These are phyloP conservation scores for Phytopythium delawarense DNA, from an alignment of 352 stramenopile species.

Conservation along the genomic window DNA sequence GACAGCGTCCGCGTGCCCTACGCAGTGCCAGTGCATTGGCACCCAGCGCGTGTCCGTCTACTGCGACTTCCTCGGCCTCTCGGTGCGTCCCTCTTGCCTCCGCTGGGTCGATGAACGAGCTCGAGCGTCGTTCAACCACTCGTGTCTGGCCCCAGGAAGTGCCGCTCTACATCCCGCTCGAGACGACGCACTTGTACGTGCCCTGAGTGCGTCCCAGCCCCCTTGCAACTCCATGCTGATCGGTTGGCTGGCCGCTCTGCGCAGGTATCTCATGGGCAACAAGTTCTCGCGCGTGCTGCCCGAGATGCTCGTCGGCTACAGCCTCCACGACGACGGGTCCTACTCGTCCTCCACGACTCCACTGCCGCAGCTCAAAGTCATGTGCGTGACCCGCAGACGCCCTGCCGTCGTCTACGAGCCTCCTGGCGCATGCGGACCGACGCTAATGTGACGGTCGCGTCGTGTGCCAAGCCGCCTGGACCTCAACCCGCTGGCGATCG, in stretches of 20 bases:
- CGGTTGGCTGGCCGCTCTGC: not conserved
- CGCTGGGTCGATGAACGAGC: not conserved
- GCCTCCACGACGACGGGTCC: conserved; percentile 42
- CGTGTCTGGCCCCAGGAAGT: conserved; percentile 26
- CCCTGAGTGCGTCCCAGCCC: conserved; percentile 10
- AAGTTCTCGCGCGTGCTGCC: conserved; percentile 57
- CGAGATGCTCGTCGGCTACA: conserved; percentile 64
- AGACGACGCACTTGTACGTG: conserved; percentile 66
- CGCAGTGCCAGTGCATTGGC: conserved; percentile 61
- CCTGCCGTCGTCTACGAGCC: not conserved
- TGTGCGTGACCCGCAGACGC: conserved; percentile 26
- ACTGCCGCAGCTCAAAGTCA: conserved; percentile 62
- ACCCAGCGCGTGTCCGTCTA: conserved; percentile 62
- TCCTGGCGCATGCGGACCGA: not conserved
- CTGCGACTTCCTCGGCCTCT: conserved; percentile 67
- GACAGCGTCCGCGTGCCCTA: conserved; percentile 25
- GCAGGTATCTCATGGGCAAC: conserved; percentile 67
- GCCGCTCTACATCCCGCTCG: conserved; percentile 55
- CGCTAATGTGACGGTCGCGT: not conserved
- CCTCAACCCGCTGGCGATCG: conserved; percentile 62
- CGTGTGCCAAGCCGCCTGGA: conserved; percentile 45
- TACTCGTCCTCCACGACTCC: conserved; percentile 38
- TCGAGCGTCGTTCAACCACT: not conserved
- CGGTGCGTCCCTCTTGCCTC: conserved; percentile 19
- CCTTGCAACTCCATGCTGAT: conserved; percentile 8